phyloP scores from a whole-genome alignment of 441 rosid genomes.

The Corymbia citriodora region DNA sequence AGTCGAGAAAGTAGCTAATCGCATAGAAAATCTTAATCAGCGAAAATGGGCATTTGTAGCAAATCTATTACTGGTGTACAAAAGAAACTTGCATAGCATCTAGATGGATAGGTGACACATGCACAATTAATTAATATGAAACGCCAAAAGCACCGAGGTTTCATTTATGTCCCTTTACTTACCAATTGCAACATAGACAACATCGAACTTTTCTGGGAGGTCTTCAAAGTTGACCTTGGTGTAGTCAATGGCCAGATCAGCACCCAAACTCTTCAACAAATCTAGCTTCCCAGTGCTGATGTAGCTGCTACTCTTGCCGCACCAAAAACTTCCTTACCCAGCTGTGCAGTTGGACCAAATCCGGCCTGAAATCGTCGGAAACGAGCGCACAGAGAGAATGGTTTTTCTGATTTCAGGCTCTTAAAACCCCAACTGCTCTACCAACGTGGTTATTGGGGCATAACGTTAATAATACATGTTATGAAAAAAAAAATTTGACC shows the following conservation, averaged over 20 bases:
- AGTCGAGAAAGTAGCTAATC: not conserved
- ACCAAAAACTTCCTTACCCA: not conserved
- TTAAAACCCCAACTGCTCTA: too few species aligned
- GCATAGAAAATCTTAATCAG: not conserved
- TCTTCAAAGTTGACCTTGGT: not conserved
- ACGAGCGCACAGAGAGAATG: too few species aligned
- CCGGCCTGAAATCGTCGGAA: too few species aligned
- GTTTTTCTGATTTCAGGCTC: too few species aligned
- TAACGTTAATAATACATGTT: not conserved
- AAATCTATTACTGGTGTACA: not conserved
- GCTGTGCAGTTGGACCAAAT: not conserved
- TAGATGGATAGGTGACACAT: not conserved
- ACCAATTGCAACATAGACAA: not conserved
- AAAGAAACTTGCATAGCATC: not conserved
- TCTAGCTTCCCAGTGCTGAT: not conserved
- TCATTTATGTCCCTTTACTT: not conserved
- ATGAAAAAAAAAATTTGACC: not conserved
- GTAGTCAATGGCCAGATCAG: not conserved
- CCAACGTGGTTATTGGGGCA: too few species aligned
- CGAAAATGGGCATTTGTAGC: not conserved
- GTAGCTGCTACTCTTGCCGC: not conserved
- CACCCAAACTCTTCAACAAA: not conserved
- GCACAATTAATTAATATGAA: not conserved
- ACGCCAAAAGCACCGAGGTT: not conserved
- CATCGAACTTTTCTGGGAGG: not conserved